These are phyloP conservation scores for Alternaria atra DNA, from an alignment of 2,329 filamentous ascomycete species.

Conservation along the genomic window DNA sequence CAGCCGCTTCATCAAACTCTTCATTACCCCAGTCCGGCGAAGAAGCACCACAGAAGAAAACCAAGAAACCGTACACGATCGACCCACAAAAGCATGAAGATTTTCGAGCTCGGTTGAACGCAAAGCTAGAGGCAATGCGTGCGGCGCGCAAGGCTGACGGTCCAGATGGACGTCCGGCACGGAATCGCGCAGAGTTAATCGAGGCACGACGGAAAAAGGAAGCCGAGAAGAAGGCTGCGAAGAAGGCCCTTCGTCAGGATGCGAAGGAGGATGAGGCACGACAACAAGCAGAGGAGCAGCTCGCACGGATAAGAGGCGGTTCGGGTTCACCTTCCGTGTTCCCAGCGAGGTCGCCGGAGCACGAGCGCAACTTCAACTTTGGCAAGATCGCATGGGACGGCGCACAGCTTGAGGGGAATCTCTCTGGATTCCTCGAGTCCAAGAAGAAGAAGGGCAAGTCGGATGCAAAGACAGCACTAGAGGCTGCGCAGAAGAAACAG, in stretches of 20 bases:
- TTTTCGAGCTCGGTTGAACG: constrained; percentile 79
- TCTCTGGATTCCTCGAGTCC: constrained; percentile 69
- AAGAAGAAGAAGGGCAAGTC: constrained; percentile 82
- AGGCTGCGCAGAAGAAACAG: constrained; percentile 86
- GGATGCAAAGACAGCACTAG: constrained; percentile 86
- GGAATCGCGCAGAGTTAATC: constrained; percentile 89
- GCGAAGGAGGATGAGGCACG: constrained; percentile 82
- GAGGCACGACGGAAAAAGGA: constrained; percentile 89
- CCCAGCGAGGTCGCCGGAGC: constrained; percentile 57
- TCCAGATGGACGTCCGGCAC: constrained; percentile 79
- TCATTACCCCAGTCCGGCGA: constrained; percentile 52
- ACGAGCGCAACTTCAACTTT: constrained; percentile 80
- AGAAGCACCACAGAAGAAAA: constrained; percentile 36
- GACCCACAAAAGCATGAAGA: constrained; percentile 69
- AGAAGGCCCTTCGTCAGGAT: constrained; percentile 81
- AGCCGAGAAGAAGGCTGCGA: constrained; percentile 83
- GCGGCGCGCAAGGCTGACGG: constrained; percentile 88
- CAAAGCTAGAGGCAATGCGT: constrained; percentile 84
- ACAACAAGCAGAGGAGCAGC: constrained; percentile 63
- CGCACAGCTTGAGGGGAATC: constrained; percentile 76
- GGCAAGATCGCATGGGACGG: constrained; percentile 94
- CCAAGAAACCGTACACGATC: constrained; percentile 43
- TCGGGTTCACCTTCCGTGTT: constrained; percentile 65
- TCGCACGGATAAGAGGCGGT: constrained; percentile 66
- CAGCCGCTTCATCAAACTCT: constrained; percentile 58